These are phyloP conservation scores for Aspergillus ochraceoroseus DNA, from an alignment of 2,329 filamentous ascomycete genomes.

Conservation along the genomic window DNA sequence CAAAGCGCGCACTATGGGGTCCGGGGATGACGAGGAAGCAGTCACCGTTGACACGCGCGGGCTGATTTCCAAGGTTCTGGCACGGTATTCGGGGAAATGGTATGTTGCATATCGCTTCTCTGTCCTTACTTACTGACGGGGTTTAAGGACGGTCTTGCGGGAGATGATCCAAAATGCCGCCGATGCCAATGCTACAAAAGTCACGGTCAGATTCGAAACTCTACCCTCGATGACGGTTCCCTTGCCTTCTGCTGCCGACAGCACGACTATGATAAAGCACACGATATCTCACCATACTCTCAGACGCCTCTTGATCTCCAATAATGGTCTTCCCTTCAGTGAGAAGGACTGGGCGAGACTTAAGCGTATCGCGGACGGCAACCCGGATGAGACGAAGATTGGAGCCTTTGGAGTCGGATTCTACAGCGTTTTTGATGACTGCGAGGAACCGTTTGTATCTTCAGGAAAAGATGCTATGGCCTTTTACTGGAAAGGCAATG, in stretches of 20 bases:
- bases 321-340: slow-evolving; percentile 83
- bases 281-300: slow-evolving; percentile 79
- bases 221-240: slow-evolving; percentile 74
- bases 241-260: slow-evolving; percentile 59
- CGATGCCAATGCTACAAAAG: slow-evolving; percentile 84
- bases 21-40: slow-evolving; percentile 87
- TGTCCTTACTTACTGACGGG: too few relatives aligned
- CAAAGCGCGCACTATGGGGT: slow-evolving; percentile 78
- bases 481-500: slow-evolving; percentile 99
- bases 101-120: slow-evolving; percentile 45
- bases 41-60: slow-evolving; percentile 97
- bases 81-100: slow-evolving; percentile 95
- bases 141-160: slow-evolving; percentile 65
- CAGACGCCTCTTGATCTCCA: slow-evolving; percentile 80
- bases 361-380: slow-evolving; percentile 97
- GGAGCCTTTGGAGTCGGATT: slow-evolving; percentile 97
- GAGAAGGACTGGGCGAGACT: slow-evolving; percentile 88
- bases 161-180: slow-evolving; percentile 98
- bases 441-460: slow-evolving; percentile 93
- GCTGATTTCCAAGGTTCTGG: slow-evolving; percentile 94
- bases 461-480: slow-evolving; percentile 92
- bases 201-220: slow-evolving; percentile 89
- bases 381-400: slow-evolving; percentile 98
- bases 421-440: slow-evolving; percentile 97
- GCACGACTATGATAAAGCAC: slow-evolving; percentile 73